Conservation (phyloP, 2,329 filamentous ascomycete species). For the Beauveria varroae region DNA sequence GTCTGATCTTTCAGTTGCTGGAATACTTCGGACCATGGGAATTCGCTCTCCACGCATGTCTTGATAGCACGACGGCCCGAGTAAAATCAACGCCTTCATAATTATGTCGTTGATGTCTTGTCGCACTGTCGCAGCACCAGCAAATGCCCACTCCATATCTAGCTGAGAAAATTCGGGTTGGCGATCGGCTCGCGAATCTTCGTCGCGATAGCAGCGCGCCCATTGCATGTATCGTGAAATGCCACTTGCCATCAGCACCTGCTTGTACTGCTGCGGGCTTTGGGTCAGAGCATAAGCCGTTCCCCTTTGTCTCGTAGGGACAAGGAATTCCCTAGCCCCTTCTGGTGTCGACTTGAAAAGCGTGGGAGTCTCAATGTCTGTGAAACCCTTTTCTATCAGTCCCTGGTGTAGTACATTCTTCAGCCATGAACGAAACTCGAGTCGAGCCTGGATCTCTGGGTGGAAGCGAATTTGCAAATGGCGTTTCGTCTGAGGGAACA, state of each 20-base stretch:
- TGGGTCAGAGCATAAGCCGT: slow-evolving; percentile 87
- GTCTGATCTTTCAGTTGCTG: slow-evolving; percentile 1
- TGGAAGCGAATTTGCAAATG: slow-evolving; percentile 83
- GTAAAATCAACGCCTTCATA: slow-evolving; percentile 19
- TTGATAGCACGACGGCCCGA: slow-evolving; percentile 50
- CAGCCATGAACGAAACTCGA: slow-evolving; percentile 61
- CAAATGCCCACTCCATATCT: slow-evolving; percentile 91
- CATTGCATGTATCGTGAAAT: slow-evolving; percentile 82
- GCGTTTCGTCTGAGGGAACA: slow-evolving; percentile 66
- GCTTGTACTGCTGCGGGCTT: slow-evolving; percentile 97
- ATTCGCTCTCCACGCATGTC: slow-evolving; percentile 39
- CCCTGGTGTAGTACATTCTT: slow-evolving; percentile 43
- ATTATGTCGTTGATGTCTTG: slow-evolving; percentile 30
- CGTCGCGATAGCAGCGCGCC: slow-evolving; percentile 90
- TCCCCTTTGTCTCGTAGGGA: slow-evolving; percentile 71
- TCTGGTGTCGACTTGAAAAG: slow-evolving; percentile 97
- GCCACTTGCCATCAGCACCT: slow-evolving; percentile 90
- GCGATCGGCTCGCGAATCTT: slow-evolving; percentile 83
- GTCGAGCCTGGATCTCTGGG: slow-evolving; percentile 53
- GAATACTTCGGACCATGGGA: slow-evolving; percentile 23
- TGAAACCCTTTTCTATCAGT: slow-evolving; percentile 53
- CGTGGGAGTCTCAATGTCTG: slow-evolving; percentile 83
- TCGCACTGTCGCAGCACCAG: slow-evolving; percentile 38
- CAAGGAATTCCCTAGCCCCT: slow-evolving; percentile 88
- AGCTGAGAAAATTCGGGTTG: slow-evolving; percentile 91